Conservation (phyloP, 2,329 filamentous ascomycete genomes). For the Byssoonygena ceratinophila region DNA sequence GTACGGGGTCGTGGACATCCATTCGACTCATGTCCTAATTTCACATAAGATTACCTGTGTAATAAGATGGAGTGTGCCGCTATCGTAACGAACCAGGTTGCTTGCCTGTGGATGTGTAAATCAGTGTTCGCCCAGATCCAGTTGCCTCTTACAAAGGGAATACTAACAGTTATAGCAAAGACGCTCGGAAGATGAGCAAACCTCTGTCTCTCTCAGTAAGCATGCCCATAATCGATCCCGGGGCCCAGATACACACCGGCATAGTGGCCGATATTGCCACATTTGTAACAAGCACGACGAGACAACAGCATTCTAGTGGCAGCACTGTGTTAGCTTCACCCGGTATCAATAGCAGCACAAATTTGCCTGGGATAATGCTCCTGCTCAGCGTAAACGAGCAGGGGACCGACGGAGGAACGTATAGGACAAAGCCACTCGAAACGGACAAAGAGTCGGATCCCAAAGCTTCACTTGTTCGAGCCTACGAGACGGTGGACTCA, state of each 20-base stretch:
- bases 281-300: conserved; percentile 70
- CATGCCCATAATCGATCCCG: conserved; percentile 42
- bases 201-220: conserved; percentile 53
- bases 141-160: conserved; percentile 4
- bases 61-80: not conserved
- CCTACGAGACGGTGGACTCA: not conserved
- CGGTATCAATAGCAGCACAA: not conserved
- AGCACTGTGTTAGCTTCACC: not conserved
- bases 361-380: not conserved
- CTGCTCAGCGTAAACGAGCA: not conserved
- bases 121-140: not conserved
- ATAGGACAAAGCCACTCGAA: not conserved
- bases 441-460: not conserved
- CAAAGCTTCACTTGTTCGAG: not conserved
- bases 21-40: conserved; percentile 83
- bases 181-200: conserved; percentile 94
- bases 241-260: conserved; percentile 34
- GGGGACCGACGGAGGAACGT: not conserved
- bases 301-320: conserved; percentile 58
- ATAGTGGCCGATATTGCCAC: conserved; percentile 67
- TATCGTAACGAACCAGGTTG: conserved; percentile 34
- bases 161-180: conserved; percentile 97
- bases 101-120: conserved; percentile 29
- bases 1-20: conserved; percentile 92
- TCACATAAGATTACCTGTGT: conserved; percentile 9